Base-by-base conservation (phyloP, 805 yeast species). In the Saturnispora gosingensis region DNA sequence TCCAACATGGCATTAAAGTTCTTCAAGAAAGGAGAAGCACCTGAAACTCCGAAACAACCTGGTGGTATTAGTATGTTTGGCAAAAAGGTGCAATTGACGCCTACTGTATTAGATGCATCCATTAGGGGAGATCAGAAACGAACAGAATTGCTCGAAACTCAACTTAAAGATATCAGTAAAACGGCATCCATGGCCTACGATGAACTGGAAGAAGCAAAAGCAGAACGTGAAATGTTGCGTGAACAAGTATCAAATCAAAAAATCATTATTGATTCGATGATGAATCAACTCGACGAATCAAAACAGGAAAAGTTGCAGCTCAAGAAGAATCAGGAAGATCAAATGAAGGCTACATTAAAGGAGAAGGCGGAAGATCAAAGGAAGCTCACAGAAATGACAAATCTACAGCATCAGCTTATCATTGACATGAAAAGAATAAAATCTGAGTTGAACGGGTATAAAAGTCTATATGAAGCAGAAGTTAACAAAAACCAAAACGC, bases 181-280 rank as follows among this genome's bases (percentile, higher is more conserved):
- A 60, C 65, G 6, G 66, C 65, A 5, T 58, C 65, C 1, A 51
- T 36, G 18, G 66, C 65, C 1, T 62, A 59, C 47, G 67, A 63
- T 51, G 53, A 58, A 36, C 28, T 62, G 5, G 67, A 59, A 9
- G 65, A 63, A 15, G 48, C 64, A 18, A 57, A 48, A 30, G 34
- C 54, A 11, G 52, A 53, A 36, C 63, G 64, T 43, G 47, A 48
- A 5, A 53, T 62, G 60, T 48, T 64, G 11, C 45, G 48, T 15
- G 66, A 64, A 35, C 67, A 64, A 47, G 64, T 62, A 4, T 42
- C 47, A 3, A 59, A 60, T 27, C 68, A 64, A 44, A 64, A 64
- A 45, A 44, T 39, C 10, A 54, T 62, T 51, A 61, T 64, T n/a
- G 49, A 56, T 22, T 53, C 51, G 8, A 53, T 64, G 28, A 51